phyloP scores from a whole-genome alignment of 768 basidiomycete species.

The Psilocybe azurescens region DNA sequence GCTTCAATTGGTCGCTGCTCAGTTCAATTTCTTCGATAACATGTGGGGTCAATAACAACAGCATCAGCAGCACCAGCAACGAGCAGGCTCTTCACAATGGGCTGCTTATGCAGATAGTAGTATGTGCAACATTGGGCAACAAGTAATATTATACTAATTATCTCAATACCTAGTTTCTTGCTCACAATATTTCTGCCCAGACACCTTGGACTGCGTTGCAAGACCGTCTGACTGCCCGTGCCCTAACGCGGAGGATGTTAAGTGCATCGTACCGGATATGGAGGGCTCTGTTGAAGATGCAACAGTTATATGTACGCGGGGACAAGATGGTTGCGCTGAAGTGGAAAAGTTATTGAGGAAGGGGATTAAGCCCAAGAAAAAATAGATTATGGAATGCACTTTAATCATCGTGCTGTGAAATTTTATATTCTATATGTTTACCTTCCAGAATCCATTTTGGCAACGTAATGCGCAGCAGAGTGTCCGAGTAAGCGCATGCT shows the following conservation, averaged over 20 bases:
- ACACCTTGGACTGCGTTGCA: conserved; percentile 71
- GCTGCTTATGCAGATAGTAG: conserved; percentile 67
- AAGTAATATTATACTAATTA: neutral
- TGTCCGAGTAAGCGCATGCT: too few relatives aligned
- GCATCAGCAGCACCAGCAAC: conserved; percentile 66
- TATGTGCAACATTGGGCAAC: conserved; percentile 35
- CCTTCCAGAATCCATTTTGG: too few relatives aligned
- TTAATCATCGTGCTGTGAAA: too few relatives aligned
- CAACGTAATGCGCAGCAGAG: too few relatives aligned
- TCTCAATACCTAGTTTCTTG: conserved; percentile 59
- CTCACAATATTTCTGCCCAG: conserved; percentile 76
- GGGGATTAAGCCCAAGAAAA: conserved; percentile 38
- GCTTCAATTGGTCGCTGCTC: conserved; percentile 52
- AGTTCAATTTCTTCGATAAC: conserved; percentile 81
- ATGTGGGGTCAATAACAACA: conserved; percentile 69
- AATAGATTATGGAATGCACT: conserved; percentile 10
- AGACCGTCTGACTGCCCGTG: conserved; percentile 77
- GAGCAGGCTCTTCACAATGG: conserved; percentile 65
- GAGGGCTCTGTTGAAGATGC: conserved; percentile 51
- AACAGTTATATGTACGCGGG: conserved; percentile 75
- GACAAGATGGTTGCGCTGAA: conserved; percentile 62
- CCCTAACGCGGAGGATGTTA: conserved; percentile 76
- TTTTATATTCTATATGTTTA: too few relatives aligned
- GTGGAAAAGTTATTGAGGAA: conserved; percentile 60
- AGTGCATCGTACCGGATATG: conserved; percentile 73